These are phyloP conservation scores for Hordeum marinum DNA, from an alignment of 176 grass and related monocot species.

Conservation along the genomic window DNA sequence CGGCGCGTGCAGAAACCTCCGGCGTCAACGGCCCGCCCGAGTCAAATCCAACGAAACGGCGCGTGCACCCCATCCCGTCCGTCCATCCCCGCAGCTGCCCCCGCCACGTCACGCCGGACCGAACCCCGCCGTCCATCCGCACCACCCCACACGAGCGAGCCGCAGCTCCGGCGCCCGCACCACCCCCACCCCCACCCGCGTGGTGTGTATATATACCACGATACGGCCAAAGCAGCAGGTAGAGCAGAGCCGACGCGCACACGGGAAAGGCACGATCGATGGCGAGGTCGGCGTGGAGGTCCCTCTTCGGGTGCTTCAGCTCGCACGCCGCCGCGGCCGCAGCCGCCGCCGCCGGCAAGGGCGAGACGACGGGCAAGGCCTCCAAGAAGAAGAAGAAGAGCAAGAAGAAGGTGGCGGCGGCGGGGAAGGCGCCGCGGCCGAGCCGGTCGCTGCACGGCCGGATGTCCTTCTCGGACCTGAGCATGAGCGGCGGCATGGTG, in stretches of 20 bases:
- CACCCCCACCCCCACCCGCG: neutral
- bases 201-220: slow-evolving; percentile 35
- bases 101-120: slow-evolving; percentile 5
- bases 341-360: neutral
- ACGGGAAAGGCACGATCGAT: slow-evolving; percentile 6
- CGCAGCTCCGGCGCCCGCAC: neutral
- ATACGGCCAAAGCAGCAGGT: slow-evolving; percentile 27
- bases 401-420: slow-evolving; percentile 2
- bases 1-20: slow-evolving; percentile 2
- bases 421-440: neutral
- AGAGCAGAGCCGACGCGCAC: neutral
- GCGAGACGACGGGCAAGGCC: neutral
- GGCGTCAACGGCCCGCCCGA: neutral
- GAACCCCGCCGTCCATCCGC: neutral
- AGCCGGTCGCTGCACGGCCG: slow-evolving; percentile 40
- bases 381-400: slow-evolving; percentile 13
- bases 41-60: slow-evolving; percentile 9
- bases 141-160: neutral
- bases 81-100: no score
- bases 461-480: slow-evolving; percentile 78
- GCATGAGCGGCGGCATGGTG: slow-evolving; percentile 57
- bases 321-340: neutral
- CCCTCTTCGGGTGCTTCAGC: slow-evolving; percentile 68
- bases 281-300: slow-evolving; percentile 46
- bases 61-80: slow-evolving; percentile 14